Evolutionary conservation across 2,329 filamentous ascomycete species (phyloP).

Genomic region (Apiospora saccharicola): DNA sequence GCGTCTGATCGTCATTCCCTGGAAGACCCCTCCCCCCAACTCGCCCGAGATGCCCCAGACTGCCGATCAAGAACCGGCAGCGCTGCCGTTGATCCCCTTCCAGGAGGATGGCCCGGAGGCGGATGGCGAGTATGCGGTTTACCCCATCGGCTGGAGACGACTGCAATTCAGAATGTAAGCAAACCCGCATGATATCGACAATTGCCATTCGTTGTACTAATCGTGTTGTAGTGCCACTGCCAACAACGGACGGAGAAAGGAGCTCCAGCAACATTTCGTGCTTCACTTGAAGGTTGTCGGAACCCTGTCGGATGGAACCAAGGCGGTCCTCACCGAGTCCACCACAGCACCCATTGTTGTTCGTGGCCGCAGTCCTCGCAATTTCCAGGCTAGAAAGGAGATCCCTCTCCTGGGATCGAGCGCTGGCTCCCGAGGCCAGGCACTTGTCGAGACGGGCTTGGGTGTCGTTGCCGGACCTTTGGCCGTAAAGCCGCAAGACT

Average conservation of each 20-base stretch:
- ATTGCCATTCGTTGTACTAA: constrained; percentile 28
- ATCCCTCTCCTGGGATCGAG: constrained; percentile 83
- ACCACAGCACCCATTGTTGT: constrained; percentile 93
- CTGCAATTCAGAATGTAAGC: constrained; percentile 85
- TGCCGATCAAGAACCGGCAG: constrained; percentile 83
- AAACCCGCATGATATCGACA: constrained; percentile 35
- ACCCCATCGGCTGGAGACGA: constrained; percentile 92
- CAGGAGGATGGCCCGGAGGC: constrained; percentile 64
- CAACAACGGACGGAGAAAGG: constrained; percentile 93
- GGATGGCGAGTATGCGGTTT: constrained; percentile 86
- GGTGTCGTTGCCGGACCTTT: constrained; percentile 67
- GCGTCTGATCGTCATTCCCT: constrained; percentile 94
- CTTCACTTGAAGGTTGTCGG: constrained; percentile 86
- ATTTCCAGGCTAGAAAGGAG: constrained; percentile 94
- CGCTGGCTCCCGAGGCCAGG: constrained; percentile 80
- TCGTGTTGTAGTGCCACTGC: constrained; percentile 74
- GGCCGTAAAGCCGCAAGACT: constrained; percentile 61
- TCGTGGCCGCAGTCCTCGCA: constrained; percentile 88
- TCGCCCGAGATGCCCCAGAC: constrained; percentile 70
- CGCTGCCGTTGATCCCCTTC: constrained; percentile 76
- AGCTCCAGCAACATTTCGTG: constrained; percentile 95
- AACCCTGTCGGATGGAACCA: constrained; percentile 83
- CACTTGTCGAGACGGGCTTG: constrained; percentile 68
- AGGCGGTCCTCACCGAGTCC: constrained; percentile 82
- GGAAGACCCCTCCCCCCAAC: constrained; percentile 92